These are phyloP conservation scores for Coniosporium tulheliwenetii DNA, from an alignment of 2,329 filamentous ascomycete species.

Conservation along the genomic window DNA sequence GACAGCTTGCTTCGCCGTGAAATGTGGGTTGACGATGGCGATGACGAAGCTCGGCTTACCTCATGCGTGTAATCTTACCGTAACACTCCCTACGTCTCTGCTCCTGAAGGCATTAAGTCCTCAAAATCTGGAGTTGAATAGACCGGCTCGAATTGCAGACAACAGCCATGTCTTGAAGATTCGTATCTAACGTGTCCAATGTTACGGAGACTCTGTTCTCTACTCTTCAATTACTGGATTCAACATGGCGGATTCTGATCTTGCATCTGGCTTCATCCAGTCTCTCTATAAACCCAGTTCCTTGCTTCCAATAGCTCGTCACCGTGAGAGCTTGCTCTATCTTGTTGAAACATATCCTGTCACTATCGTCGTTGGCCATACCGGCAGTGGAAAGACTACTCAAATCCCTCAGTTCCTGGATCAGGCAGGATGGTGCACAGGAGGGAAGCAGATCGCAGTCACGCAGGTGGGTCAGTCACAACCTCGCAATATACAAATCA, in stretches of 20 bases:
- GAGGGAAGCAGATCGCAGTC: constrained; percentile 70
- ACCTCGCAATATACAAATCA: background rate
- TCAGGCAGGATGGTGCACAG: constrained; percentile 71
- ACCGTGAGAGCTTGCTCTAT: constrained; percentile 68
- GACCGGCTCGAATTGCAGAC: too few species aligned
- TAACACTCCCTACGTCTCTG: too few species aligned
- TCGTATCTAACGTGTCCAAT: too few species aligned
- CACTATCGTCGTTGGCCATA: constrained; percentile 83
- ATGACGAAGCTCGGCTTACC: too few species aligned
- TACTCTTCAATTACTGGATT: background rate
- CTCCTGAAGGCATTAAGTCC: too few species aligned
- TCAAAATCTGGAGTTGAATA: too few species aligned
- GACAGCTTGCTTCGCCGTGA: too few species aligned
- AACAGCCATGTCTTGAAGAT: too few species aligned
- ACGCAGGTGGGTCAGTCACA: constrained; percentile 56
- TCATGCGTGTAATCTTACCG: too few species aligned
- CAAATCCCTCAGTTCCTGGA: constrained; percentile 89
- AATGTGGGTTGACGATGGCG: too few species aligned
- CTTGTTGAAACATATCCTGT: constrained; percentile 71
- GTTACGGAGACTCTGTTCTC: too few species aligned
- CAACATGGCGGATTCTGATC: constrained; percentile 18
- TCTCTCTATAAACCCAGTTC: constrained; percentile 73
- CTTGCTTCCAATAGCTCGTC: constrained; percentile 73
- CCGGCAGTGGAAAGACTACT: constrained; percentile 89
- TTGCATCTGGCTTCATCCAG: constrained; percentile 45